Base-by-base conservation (phyloP, 2,329 filamentous ascomycete genomes). In the Aspergillus calidoustus region DNA sequence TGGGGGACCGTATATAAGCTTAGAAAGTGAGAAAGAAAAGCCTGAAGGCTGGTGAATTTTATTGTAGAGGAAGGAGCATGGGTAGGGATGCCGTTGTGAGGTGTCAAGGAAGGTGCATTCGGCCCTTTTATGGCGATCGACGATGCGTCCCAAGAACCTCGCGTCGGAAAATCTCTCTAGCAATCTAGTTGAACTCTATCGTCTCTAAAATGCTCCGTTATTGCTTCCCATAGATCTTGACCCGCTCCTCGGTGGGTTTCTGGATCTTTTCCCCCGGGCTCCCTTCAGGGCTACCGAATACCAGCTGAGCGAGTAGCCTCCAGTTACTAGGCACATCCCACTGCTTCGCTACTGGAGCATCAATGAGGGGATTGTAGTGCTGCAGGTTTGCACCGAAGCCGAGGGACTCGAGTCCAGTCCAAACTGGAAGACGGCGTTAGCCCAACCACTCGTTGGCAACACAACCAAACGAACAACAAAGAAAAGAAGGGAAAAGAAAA, bases 281-380 rank as follows among this genome's bases (percentile, higher is more conserved):
- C 53, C 77, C 86, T 22, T 81, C 82, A 57, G 81, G 83, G 65
- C 74, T 74, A 66, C 92, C 92, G 78, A 97, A 95, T 71, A 96
- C 92, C 67, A 97, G 82, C 84, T 96, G 92, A 25, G 91, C 89
- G 73, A 89, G 87, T 66, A 96, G 85, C 73, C 86, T 86, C 92
- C 93, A 97, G 70, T 85, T 84, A 19, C 79, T 72, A 48, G 91
- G 90, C 34, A 96, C 70, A 60, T 84, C 84, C 90, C 91, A 97
- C 69, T 87, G 81, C 64, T 81, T 81, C 49, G 84, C 80, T 57
- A 93, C 89, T 80, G 88, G 87, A 67, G 84, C 83, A 79, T 96
- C 90, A 69, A 96, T 87, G 61, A 97, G 79, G 22, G 92, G 92
- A 85, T 92, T 95, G 84, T 96, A 96, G 82, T 97, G 93, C 84